These are phyloP conservation scores for Geosmithia flava DNA, from an alignment of 2,329 filamentous ascomycete genomes.

Conservation along the genomic window DNA sequence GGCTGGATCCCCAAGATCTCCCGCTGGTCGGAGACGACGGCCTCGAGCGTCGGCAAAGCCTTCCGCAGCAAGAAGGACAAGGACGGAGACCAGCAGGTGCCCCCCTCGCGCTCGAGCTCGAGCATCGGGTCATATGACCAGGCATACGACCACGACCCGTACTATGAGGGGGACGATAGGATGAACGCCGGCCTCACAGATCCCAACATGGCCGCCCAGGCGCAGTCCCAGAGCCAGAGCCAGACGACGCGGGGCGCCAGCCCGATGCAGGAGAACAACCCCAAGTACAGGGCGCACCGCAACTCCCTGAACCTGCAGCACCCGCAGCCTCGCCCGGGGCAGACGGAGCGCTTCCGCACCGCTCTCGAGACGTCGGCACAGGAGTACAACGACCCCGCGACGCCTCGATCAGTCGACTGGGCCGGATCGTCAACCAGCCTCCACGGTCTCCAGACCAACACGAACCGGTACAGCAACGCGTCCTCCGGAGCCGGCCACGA, in stretches of 20 bases:
- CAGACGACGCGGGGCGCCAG: constrained; percentile 32
- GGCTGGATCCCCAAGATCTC: constrained; percentile 83
- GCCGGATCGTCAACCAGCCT: constrained; percentile 48
- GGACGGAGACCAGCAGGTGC: constrained; percentile 34
- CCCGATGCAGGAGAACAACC: constrained; percentile 50
- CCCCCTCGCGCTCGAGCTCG: constrained; percentile 65
- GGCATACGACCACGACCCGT: constrained; percentile 38
- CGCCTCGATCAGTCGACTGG: constrained; percentile 50
- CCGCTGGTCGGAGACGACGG: constrained; percentile 92
- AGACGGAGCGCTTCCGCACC: constrained; percentile 62
- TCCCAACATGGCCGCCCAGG: constrained; percentile 25
- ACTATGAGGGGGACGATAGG: constrained; percentile 41
- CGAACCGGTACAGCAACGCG: constrained; percentile 34
- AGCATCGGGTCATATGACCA: constrained; percentile 59
- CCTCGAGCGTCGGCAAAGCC: constrained; percentile 72
- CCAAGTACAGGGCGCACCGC: constrained; percentile 72
- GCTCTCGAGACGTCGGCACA: constrained; percentile 63
- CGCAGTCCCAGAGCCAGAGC: constrained; percentile 8
- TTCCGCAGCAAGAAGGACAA: constrained; percentile 53
- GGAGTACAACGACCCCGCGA: constrained; percentile 49
- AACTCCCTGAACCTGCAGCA: constrained; percentile 72
- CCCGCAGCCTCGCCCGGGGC: constrained; percentile 63
- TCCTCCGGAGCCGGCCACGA: constrained; percentile 20
- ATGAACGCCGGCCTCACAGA: constrained; percentile 45
- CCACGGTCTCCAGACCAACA: constrained; percentile 29